Evolutionary conservation across 257 asterid species (phyloP), one percentile per base, ranked within the genome.

Genomic region (Solanum clarkiae): DNA sequence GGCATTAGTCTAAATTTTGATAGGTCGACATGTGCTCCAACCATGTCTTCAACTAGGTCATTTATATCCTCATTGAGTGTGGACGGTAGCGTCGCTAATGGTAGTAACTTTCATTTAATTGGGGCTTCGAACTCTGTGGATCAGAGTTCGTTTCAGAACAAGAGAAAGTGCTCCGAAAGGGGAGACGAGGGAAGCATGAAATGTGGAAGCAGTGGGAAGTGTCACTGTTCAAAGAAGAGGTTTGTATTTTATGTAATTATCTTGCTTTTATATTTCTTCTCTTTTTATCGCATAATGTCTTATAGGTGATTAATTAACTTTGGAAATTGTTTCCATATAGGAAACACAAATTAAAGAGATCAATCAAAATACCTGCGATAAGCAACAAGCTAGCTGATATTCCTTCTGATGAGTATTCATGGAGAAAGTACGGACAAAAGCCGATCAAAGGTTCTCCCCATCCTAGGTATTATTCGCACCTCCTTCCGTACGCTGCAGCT

Each of bases 151-250:
- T 89, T 62, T 77, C 97, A 90, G 86, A 92, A 93, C 88, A 95
- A 93, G 91, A 91, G 92, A 79, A 93, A 92, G 86, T 94, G 98
- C 82, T 92, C 93, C 1, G 94, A 90, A 0, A 92, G 90, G 85
- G 98, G 97, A 47, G 98, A 91, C 16, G 98, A 93, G 84, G 99
- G 98, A 68, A 95, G 95, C 83, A 92, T 87, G 74, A 95, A 95
- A 93, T 95, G 99, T 90, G 95, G 99, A 80, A 93, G 95, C 77
- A 92, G 92, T 54, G 94, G 96, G 9, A 87, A 92, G 82, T 96
- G 99, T 86, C 99, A 93, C 84, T 96, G 99, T 88, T 92, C 98
- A n/a, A 95, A 94, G 92, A 96, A 96, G 89, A 96, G 99, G 99
- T 93, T 45, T 59, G 57, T 88, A 54, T 80, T 75, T 69, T 45